A percentile compares a stretch with the other conserved stretches of the same genome.
Evolutionary conservation across 371 early-diverging fungal species (phyloP).

Genomic region (Syncephalastrum sp.): DNA sequence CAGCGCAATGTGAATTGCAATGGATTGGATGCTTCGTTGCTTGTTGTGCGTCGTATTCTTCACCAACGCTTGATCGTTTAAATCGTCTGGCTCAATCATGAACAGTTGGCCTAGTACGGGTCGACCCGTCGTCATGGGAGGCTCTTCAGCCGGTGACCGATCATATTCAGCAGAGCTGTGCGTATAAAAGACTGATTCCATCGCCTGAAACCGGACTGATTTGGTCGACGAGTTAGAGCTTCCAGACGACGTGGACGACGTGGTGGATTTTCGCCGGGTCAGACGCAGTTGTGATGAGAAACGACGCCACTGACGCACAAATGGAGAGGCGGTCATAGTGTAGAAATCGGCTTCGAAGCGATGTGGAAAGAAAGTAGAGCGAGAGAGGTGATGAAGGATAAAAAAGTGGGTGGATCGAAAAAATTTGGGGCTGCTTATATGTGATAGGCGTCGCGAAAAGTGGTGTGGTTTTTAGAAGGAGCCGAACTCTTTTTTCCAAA

Average conservation of each 20-base stretch:
- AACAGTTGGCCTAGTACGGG: conserved; percentile 19
- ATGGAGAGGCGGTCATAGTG: conserved; percentile 5
- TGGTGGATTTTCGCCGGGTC: conserved; percentile 16
- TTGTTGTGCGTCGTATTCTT: conserved; percentile 23
- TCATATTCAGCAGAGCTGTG: conserved; percentile 44
- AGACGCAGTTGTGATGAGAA: conserved; percentile 12
- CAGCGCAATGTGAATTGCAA: conserved; percentile 23
- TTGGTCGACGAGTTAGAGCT: conserved; percentile 14
- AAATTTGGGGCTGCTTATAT: not conserved
- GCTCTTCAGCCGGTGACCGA: conserved; percentile 26
- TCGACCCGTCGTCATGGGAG: conserved; percentile 2
- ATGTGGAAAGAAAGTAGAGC: conserved; percentile 1
- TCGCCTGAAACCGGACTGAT: conserved; percentile 34
- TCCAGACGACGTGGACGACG: conserved; percentile 22
- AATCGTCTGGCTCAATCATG: conserved; percentile 11
- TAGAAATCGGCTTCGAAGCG: not conserved
- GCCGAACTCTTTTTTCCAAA: too few species aligned
- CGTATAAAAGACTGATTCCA: conserved; percentile 40
- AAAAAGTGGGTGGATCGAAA: not conserved
- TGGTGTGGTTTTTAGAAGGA: too few species aligned
- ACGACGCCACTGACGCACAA: conserved; percentile 14
- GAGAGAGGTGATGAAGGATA: not conserved
- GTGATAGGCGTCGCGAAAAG: too few species aligned
- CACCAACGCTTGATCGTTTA: conserved; percentile 15
- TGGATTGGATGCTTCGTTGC: conserved; percentile 17